Conservation (phyloP, 1,139 yeast genomes). For the Candida labiduridarum region DNA sequence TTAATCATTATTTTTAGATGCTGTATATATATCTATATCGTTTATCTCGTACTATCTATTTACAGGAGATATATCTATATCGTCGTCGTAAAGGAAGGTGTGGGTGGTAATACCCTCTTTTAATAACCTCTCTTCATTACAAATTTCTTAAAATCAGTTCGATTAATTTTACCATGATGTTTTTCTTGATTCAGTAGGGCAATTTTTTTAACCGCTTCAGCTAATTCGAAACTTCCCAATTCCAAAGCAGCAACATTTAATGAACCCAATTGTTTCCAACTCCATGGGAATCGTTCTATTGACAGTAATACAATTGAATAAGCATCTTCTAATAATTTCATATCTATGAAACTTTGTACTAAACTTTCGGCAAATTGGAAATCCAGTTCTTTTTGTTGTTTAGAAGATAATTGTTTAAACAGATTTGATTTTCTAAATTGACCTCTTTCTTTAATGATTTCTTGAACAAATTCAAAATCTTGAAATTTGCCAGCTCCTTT, state of each 20-base stretch:
- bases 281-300: slow-evolving; percentile 72
- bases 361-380: slow-evolving; percentile 69
- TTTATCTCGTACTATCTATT: slow-evolving; percentile 1
- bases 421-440: slow-evolving; percentile 55
- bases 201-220: slow-evolving; percentile 39
- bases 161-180: slow-evolving; percentile 42
- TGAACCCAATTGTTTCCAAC: slow-evolving; percentile 53
- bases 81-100: no score
- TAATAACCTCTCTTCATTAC: slow-evolving; percentile 36
- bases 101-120: background rate
- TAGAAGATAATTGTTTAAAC: slow-evolving; percentile 44
- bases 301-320: slow-evolving; percentile 68
- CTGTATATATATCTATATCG: background rate
- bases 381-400: slow-evolving; percentile 53
- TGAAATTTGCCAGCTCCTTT: slow-evolving; percentile 63
- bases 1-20: background rate
- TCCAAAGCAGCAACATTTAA: slow-evolving; percentile 50
- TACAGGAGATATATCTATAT: no score
- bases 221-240: slow-evolving; percentile 49
- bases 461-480: slow-evolving; percentile 59
- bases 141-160: slow-evolving; percentile 34
- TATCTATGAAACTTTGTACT: slow-evolving; percentile 54
- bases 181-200: slow-evolving; percentile 36
- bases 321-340: slow-evolving; percentile 68
- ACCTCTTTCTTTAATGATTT: slow-evolving; percentile 81